Evolutionary conservation across 768 basidiomycete species (phyloP).

Genomic region (Termitomyces sp.): DNA sequence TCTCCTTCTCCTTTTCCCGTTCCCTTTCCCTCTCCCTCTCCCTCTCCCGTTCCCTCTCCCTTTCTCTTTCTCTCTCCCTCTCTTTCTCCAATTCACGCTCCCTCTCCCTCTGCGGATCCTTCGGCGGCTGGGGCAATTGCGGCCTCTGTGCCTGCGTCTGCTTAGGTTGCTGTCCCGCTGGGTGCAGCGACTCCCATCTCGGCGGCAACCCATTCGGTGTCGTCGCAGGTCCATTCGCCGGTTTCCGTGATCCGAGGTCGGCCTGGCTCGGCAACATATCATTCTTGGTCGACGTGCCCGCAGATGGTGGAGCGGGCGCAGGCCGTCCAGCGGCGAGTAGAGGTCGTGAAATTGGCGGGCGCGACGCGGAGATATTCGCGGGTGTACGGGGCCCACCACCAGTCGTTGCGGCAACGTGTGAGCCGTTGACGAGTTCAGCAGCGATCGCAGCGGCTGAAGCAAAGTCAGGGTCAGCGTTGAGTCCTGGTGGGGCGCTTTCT

Average conservation of each 20-base stretch:
- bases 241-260: slow-evolving; percentile 63
- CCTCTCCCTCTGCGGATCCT: slow-evolving; percentile 37
- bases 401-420: slow-evolving; percentile 34
- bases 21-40: slow-evolving; percentile 16
- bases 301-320: slow-evolving; percentile 41
- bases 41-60: slow-evolving; percentile 27
- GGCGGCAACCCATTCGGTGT: slow-evolving; percentile 31
- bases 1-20: slow-evolving; percentile 22
- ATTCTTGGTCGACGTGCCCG: slow-evolving; percentile 26
- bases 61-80: slow-evolving; percentile 22
- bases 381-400: slow-evolving; percentile 6
- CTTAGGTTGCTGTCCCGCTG: slow-evolving; percentile 22
- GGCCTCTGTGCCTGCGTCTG: slow-evolving; percentile 10
- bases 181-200: slow-evolving; percentile 48
- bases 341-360: slow-evolving; percentile 72
- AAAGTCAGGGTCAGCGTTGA: slow-evolving; percentile 40
- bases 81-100: slow-evolving; percentile 18
- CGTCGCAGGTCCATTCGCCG: slow-evolving; percentile 49
- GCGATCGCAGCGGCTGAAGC: slow-evolving; percentile 52
- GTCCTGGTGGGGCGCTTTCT: slow-evolving; percentile 39
- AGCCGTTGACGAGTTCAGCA: slow-evolving; percentile 61
- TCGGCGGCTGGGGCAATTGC: slow-evolving; percentile 18
- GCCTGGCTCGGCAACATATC: slow-evolving; percentile 61
- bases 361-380: slow-evolving; percentile 40
- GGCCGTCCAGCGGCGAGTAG: slow-evolving; percentile 56